Evolutionary conservation across 1,284 basidiomycete species (phyloP), one percentile per base, ranked within the genome.

Genomic region (Leccinum fuscescens): DNA sequence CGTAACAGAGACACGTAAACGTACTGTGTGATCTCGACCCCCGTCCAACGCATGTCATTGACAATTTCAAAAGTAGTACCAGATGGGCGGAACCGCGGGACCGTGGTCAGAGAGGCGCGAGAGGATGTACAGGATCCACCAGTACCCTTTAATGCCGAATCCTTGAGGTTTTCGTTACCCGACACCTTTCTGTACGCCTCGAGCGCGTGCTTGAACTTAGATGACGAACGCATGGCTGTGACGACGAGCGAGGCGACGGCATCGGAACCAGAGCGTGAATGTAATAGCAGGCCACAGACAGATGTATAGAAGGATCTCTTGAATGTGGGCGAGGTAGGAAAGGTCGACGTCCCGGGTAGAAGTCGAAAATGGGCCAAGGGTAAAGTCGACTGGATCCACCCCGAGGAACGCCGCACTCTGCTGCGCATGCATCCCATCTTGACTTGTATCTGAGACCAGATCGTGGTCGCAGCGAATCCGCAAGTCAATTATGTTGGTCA

Each of bases 1-100:
- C 79, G 81, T 29, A 98, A 78, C 55, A 96, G 79, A 56, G 86
- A 82, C n/a, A 88, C 89, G 72, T 96, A 93, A 11, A 91, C 83
- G 29, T 83, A 74, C 0, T 81, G 73, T 0, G 83, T 81, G 20
- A 90, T 81, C 1, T 79, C 77, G 63, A 85, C 75, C 11, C 75
- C 12, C 0, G 84, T 82, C 2, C 75, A 72, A 8, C 86, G 86
- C 93, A 98, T 96, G 76, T 96, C 93, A 54, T 81, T 79, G 62
- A 96, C 82, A 64, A 98, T 90, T 55, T 84, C 80, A 72, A 94
- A 86, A 24, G 22, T 24, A 24, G 22, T 24, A 24, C 22, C 22
- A 35, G 20, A 88, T 79, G 5, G 88, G 82, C 1, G 88, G 82
- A 8, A 83, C 72, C 48, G 67, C 69, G 61, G 75, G 74, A 46